Conservation (phyloP, 192 early-diverging fungal genomes). For the Entomortierella chlamydospora region DNA sequence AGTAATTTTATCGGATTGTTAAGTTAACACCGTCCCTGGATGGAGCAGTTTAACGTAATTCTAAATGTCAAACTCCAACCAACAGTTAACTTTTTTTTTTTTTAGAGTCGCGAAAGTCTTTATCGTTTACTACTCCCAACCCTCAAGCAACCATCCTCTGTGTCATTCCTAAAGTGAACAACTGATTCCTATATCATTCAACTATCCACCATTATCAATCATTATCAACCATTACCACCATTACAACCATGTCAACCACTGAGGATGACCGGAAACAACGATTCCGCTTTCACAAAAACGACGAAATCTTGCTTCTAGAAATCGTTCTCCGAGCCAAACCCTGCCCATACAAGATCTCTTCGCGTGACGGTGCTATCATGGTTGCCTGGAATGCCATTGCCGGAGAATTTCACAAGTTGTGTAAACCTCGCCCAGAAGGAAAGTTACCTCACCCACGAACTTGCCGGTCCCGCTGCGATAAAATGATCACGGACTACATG, state of each 20-base stretch:
- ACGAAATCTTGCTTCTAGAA: slow-evolving; percentile 37
- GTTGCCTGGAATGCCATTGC: slow-evolving; percentile 44
- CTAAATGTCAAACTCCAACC: no score
- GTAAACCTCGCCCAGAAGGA: slow-evolving; percentile 26
- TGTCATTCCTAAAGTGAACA: no score
- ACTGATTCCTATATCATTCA: no score
- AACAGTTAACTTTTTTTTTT: no score
- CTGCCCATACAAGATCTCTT: slow-evolving; percentile 40
- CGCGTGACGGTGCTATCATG: slow-evolving; percentile 45
- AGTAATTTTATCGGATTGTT: no score
- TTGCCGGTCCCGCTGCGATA: slow-evolving; percentile 39
- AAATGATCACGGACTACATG: slow-evolving; percentile 32
- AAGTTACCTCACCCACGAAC: slow-evolving; percentile 34
- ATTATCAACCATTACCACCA: no score
- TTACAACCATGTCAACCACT: neutral
- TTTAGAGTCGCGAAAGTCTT: no score
- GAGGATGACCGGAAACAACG: slow-evolving; percentile 43
- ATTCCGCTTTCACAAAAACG: slow-evolving; percentile 48
- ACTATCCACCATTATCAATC: no score
- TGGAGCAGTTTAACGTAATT: no score
- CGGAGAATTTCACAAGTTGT: slow-evolving; percentile 22
- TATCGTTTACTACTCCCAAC: neutral
- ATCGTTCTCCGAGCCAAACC: slow-evolving; percentile 37
- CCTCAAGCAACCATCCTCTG: neutral
- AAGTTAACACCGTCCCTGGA: no score